Conservation (phyloP, 345 rosid genomes). For the Mangifera indica region DNA sequence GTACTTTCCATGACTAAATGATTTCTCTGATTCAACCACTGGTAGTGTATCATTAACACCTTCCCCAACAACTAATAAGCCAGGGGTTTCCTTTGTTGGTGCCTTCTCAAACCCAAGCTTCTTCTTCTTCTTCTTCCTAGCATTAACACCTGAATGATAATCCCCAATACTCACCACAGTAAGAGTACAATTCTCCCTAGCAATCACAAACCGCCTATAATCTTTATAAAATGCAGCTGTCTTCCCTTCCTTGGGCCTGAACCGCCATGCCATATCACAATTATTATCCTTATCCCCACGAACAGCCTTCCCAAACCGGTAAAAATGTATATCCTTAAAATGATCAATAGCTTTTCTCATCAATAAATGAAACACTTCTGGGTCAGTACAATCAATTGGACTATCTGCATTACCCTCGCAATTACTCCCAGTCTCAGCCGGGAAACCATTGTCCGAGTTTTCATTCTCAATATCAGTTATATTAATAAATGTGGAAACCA, state of each 20-base stretch:
- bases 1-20: conserved; percentile 64
- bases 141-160: conserved; percentile 86
- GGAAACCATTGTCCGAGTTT: conserved; percentile 10
- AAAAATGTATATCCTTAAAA: conserved; percentile 84
- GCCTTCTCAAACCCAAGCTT: conserved; percentile 62
- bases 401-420: conserved; percentile 41
- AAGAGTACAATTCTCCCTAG: conserved; percentile 58
- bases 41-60: conserved; percentile 74
- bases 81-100: conserved; percentile 31
- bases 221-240: conserved; percentile 83
- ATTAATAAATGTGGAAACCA: conserved; percentile 56
- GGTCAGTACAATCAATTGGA: conserved; percentile 80
- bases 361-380: conserved; percentile 80
- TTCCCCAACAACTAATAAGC: conserved; percentile 69
- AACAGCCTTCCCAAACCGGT: conserved; percentile 78
- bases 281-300: conserved; percentile 48
- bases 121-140: conserved; percentile 88
- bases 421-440: conserved; percentile 14
- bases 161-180: conserved; percentile 69
- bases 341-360: conserved; percentile 74
- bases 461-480: conserved; percentile 52
- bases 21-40: conserved; percentile 63
- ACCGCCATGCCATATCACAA: conserved; percentile 96
- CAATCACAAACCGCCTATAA: conserved; percentile 70
- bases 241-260: conserved; percentile 94